Conservation (phyloP, 2,329 filamentous ascomycete genomes). For the Pestalotiopsis sp. region DNA sequence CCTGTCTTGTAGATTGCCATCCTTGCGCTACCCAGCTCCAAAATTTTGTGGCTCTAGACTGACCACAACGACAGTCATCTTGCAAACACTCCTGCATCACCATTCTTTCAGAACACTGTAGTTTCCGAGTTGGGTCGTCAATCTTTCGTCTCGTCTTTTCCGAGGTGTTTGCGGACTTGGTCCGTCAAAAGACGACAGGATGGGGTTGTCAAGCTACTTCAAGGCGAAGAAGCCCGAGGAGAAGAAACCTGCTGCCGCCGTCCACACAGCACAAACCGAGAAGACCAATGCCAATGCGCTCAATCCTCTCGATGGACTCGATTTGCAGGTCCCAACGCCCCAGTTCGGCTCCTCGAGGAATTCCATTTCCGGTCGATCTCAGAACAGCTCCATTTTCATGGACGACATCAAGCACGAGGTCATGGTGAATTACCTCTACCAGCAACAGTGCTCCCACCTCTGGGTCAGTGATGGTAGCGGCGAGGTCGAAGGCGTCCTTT, state of each 20-base stretch:
- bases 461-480: slow-evolving; percentile 74
- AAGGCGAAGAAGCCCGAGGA: slow-evolving; percentile 51
- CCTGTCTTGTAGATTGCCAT: neutral
- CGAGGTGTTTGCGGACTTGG: neutral
- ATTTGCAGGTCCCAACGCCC: slow-evolving; percentile 51
- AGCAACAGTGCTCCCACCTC: slow-evolving; percentile 74
- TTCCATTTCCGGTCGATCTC: slow-evolving; percentile 52
- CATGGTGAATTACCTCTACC: slow-evolving; percentile 82
- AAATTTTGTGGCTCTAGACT: neutral
- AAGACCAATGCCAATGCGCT: slow-evolving; percentile 40
- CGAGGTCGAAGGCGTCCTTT: slow-evolving; percentile 71
- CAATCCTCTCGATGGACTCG: slow-evolving; percentile 42
- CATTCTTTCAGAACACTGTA: neutral
- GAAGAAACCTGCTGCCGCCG: slow-evolving; percentile 21
- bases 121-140: neutral
- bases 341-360: slow-evolving; percentile 53
- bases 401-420: slow-evolving; percentile 80
- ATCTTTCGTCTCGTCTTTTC: neutral
- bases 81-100: neutral
- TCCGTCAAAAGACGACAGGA: slow-evolving; percentile 33
- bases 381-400: slow-evolving; percentile 56
- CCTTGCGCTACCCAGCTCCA: neutral
- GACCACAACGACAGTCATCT: neutral
- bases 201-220: slow-evolving; percentile 68
- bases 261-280: slow-evolving; percentile 26